Percentiles rank a stretch among this genome's conserved stretches.
Evolutionary conservation across 495 filamentous ascomycete species (phyloP).

Genomic region (Aspergillus leporis): DNA sequence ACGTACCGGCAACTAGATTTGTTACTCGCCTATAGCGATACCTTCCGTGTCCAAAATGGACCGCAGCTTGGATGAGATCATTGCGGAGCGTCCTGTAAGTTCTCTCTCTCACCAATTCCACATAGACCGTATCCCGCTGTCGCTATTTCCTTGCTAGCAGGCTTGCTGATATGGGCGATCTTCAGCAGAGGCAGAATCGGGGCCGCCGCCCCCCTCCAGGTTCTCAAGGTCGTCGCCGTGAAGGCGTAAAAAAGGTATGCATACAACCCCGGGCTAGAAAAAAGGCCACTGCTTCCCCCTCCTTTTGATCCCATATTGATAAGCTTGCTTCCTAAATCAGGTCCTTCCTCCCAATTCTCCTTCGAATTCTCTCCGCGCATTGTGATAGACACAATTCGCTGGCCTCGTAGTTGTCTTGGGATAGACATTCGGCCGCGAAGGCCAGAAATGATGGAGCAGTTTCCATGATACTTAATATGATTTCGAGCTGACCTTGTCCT

Average conservation of each 20-base stretch:
- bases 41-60: constrained; percentile 58
- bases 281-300: background rate
- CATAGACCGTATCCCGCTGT: background rate
- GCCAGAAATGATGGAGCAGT: constrained; percentile 41
- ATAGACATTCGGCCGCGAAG: constrained; percentile 34
- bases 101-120: constrained; percentile 2
- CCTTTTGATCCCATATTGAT: constrained; percentile 23
- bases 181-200: constrained; percentile 35
- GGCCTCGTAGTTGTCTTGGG: constrained; percentile 35
- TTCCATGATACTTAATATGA: constrained; percentile 47
- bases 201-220: constrained; percentile 57
- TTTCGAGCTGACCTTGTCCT: constrained; percentile 58
- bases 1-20: background rate
- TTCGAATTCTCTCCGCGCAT: constrained; percentile 39
- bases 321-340: constrained; percentile 31
- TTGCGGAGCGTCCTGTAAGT: constrained; percentile 75
- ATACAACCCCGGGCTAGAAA: background rate
- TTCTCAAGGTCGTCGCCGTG: constrained; percentile 63
- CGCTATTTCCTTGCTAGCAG: background rate
- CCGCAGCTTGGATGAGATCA: constrained; percentile 81
- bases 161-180: constrained; percentile 15
- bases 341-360: constrained; percentile 44
- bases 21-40: background rate
- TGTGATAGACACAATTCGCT: constrained; percentile 38
- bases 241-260: constrained; percentile 80